A percentile compares a stretch with the other conserved stretches of the same genome.
phyloP scores from a whole-genome alignment of 2,329 filamentous ascomycete species.

The Hypoxylon sp. region DNA sequence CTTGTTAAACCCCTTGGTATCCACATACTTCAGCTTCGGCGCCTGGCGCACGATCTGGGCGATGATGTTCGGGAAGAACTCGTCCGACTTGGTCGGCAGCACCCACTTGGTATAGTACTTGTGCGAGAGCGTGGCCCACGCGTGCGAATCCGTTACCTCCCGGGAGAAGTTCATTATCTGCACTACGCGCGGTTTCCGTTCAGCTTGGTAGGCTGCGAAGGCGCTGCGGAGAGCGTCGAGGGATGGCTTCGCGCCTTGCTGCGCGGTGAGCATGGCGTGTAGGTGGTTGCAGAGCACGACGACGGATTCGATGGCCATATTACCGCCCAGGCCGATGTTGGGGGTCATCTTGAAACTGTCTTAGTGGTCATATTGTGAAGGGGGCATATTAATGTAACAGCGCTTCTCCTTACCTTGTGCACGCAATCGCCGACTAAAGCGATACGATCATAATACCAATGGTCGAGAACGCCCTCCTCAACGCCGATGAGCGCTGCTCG shows the following conservation, averaged over 20 bases:
- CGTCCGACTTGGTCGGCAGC: background rate
- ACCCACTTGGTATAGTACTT: background rate
- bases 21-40: background rate
- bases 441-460: slow-evolving; percentile 54
- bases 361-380: background rate
- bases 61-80: slow-evolving; percentile 1
- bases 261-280: background rate
- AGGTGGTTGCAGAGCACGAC: slow-evolving; percentile 7
- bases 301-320: slow-evolving; percentile 2
- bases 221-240: background rate
- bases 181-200: background rate
- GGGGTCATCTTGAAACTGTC: slow-evolving; percentile 26
- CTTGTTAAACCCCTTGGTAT: background rate
- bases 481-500: slow-evolving; percentile 48
- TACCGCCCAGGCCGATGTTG: slow-evolving; percentile 1
- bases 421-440: slow-evolving; percentile 55
- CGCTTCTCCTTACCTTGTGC: slow-evolving; percentile 51
- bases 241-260: background rate
- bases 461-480: slow-evolving; percentile 53
- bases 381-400: background rate
- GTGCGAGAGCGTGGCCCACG: background rate
- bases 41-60: background rate
- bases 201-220: background rate
- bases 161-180: background rate
- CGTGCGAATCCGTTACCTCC: background rate